phyloP scores from a whole-genome alignment of 768 basidiomycete species.

The Butyriboletus loyo region DNA sequence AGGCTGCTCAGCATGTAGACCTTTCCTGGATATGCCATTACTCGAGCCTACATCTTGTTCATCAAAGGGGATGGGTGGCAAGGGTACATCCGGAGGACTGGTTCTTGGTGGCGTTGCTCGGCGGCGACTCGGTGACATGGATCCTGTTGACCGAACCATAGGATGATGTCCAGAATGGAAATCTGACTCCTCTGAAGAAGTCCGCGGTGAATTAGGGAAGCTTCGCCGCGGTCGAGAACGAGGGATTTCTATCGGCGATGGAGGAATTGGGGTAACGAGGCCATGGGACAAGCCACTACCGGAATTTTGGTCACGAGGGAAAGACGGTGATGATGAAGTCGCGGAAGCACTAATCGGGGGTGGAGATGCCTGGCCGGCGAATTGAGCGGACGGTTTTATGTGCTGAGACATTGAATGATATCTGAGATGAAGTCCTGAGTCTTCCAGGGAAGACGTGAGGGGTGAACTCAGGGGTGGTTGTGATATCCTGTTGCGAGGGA shows the following conservation, averaged over 20 bases:
- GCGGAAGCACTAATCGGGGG: slow-evolving; percentile 4
- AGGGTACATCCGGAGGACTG: slow-evolving; percentile 16
- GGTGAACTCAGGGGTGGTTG: slow-evolving; percentile 10
- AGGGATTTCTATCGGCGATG: neutral
- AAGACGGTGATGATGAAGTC: neutral
- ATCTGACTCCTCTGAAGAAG: slow-evolving; percentile 11
- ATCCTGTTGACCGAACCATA: neutral
- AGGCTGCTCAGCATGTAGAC: neutral
- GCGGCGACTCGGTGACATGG: slow-evolving; percentile 1
- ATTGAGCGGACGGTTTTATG: neutral
- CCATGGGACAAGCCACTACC: neutral
- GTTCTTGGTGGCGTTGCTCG: slow-evolving; percentile 10
- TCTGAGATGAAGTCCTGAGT: slow-evolving; percentile 7
- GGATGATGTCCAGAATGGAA: neutral
- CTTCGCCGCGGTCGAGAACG: slow-evolving; percentile 1
- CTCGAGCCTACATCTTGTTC: neutral
- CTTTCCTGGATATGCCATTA: neutral
- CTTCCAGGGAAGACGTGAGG: slow-evolving; percentile 18
- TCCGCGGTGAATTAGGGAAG: neutral
- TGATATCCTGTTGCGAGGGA: slow-evolving; percentile 6
- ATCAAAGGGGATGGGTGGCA: slow-evolving; percentile 22
- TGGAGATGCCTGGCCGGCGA: slow-evolving; percentile 4
- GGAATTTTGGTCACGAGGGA: neutral
- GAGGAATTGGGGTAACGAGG: neutral
- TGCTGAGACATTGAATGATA: slow-evolving; percentile 1